Conservation (phyloP, 1,139 yeast genomes). For the Geotrichum restrictum region DNA sequence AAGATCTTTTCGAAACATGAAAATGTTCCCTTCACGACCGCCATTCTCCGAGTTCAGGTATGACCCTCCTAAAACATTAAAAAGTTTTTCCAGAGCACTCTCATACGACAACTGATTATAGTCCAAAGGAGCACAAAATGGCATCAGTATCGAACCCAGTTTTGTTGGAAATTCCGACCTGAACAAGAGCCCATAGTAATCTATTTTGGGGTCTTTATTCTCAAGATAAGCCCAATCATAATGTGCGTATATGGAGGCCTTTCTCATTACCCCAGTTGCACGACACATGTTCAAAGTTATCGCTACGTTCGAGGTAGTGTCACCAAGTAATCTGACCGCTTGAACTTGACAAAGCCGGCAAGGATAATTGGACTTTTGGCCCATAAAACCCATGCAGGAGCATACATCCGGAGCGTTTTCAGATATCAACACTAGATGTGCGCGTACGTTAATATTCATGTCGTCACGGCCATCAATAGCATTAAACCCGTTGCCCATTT, state of each 20-base stretch:
- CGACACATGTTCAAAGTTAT: background rate
- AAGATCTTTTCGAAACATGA: background rate
- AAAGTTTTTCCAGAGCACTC: background rate
- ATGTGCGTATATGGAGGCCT: background rate
- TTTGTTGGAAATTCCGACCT: background rate
- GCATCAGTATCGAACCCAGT: background rate
- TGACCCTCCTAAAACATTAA: background rate
- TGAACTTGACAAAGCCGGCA: background rate
- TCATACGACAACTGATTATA: background rate
- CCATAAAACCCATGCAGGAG: background rate
- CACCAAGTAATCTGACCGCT: background rate
- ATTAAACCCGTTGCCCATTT: background rate
- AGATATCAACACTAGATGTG: background rate
- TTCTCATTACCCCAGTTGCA: background rate
- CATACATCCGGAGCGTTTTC: background rate
- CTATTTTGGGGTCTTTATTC: background rate
- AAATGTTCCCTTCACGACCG: background rate
- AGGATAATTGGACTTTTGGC: background rate
- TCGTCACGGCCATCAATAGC: background rate
- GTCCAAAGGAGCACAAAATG: background rate
- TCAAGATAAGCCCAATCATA: background rate
- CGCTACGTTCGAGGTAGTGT: background rate
- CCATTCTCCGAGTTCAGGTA: background rate
- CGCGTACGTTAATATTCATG: background rate
- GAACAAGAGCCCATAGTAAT: background rate